These are phyloP conservation scores for Psilocybe subaeruginosa DNA, from an alignment of 768 basidiomycete species.

Conservation along the genomic window DNA sequence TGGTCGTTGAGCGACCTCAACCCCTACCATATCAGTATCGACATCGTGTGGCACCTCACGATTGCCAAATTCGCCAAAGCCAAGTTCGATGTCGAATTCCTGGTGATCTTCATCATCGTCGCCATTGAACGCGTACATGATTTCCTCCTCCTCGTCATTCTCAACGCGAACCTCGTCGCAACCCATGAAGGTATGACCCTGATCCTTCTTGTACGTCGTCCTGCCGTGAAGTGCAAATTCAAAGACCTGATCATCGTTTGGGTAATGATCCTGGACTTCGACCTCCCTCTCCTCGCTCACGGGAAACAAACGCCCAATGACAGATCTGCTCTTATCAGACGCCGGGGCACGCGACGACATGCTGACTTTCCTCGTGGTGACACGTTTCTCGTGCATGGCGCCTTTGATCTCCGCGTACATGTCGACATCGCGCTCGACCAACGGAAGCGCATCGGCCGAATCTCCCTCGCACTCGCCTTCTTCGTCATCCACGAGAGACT, in stretches of 20 bases:
- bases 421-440: conserved; percentile 16
- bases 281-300: conserved; percentile 43
- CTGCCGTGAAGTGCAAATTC: conserved; percentile 13
- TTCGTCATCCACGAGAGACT: conserved; percentile 11
- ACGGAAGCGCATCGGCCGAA: conserved; percentile 8
- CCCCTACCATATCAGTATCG: conserved; percentile 22
- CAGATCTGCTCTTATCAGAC: conserved; percentile 9
- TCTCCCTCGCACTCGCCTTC: conserved; percentile 10
- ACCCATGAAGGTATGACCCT: conserved; percentile 22
- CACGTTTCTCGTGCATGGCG: neutral
- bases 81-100: conserved; percentile 33
- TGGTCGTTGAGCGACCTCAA: conserved; percentile 25
- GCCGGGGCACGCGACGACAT: conserved; percentile 8
- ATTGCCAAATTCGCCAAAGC: conserved; percentile 21
- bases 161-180: conserved; percentile 23
- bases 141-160: conserved; percentile 11
- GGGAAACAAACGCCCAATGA: conserved; percentile 35
- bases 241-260: conserved; percentile 24
- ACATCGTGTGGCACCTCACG: conserved; percentile 13
- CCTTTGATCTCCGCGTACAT: conserved; percentile 6
- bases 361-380: conserved; percentile 6
- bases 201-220: conserved; percentile 6
- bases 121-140: neutral
- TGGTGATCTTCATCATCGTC: conserved; percentile 30
- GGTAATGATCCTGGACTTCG: conserved; percentile 21